Base-by-base conservation (phyloP, 2,329 filamentous ascomycete species). In the Cephalotrichum gorgonifer region DNA sequence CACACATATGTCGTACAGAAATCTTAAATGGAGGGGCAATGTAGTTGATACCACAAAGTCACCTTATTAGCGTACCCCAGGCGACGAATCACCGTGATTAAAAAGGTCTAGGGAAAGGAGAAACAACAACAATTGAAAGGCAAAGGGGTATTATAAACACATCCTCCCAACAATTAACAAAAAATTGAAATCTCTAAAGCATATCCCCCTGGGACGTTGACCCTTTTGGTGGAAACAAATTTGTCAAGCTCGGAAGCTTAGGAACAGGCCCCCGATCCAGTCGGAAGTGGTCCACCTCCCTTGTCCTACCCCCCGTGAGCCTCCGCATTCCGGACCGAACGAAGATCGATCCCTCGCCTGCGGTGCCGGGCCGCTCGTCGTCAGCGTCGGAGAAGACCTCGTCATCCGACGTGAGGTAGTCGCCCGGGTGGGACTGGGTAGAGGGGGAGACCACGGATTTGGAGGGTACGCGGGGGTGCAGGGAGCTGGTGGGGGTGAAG, bases 311-410 rank as follows among this genome's bases (percentile, higher is more conserved):
- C 9, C 81, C 79, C 3, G 82, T 85, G 48, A 85, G 66, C 48
- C 81, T 68, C 6, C 81, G 68, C 68, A 85, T 76, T 8, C 79
- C 74, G 12, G 71, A 75, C 33, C 78, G 68, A 23, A 78, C 63
- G 51, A 75, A 75, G 60, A 79, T 80, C 0, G 73, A 75, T 17
- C 68, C 64, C 38, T 74, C 71, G 12, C 63, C 62, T 61, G 64
- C 20, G 11, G 25, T 33, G 62, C 64, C 38, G 60, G 65, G 65
- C 58, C 73, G 54, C 63, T 81, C 70, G 56, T 81, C 70, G 62
- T 89, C 86, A 14, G 81, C 81, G 55, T 96, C 91, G 0, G 88
- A 95, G 56, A 91, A 84, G 0, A 85, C 75, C 55, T 95, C 89
- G 50, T 95, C 88, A 51, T 94, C 85, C 0, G 85, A 88, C 2